phyloP scores from a whole-genome alignment of 306 rosid genomes.

The Carpinus viminea region DNA sequence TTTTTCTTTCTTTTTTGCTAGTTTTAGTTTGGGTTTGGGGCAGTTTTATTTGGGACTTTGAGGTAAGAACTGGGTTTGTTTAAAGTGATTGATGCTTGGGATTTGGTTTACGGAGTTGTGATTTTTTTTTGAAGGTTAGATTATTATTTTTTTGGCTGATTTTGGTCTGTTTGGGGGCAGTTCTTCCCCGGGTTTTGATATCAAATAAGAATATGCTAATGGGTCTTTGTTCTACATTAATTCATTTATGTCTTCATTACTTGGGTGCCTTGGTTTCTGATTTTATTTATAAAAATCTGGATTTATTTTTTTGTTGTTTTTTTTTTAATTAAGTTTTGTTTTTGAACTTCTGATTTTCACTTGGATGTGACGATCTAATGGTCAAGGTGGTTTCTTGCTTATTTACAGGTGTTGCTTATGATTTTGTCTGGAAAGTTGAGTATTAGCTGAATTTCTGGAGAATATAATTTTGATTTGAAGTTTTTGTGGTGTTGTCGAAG shows the following conservation, averaged over 20 bases:
- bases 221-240: neutral
- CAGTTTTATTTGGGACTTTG: neutral
- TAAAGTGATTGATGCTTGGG: constrained; percentile 5
- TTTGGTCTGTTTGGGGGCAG: neutral
- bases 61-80: constrained; percentile 6
- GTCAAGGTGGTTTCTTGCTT: neutral
- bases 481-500: neutral
- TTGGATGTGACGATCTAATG: constrained; percentile 7
- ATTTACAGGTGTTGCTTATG: neutral
- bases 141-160: neutral
- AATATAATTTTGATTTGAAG: neutral
- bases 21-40: neutral
- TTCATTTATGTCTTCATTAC: neutral
- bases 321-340: neutral
- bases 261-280: neutral
- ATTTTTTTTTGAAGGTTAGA: neutral
- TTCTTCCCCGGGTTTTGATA: neutral
- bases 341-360: constrained; percentile 5
- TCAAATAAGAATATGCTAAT: constrained; percentile 1
- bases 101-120: constrained; percentile 3
- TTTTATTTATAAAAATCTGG: neutral
- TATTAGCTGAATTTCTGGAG: neutral
- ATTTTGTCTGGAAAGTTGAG: neutral
- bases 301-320: neutral
- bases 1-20: neutral